phyloP scores from a whole-genome alignment of 495 filamentous ascomycete species.

The Neurospora sp. region DNA sequence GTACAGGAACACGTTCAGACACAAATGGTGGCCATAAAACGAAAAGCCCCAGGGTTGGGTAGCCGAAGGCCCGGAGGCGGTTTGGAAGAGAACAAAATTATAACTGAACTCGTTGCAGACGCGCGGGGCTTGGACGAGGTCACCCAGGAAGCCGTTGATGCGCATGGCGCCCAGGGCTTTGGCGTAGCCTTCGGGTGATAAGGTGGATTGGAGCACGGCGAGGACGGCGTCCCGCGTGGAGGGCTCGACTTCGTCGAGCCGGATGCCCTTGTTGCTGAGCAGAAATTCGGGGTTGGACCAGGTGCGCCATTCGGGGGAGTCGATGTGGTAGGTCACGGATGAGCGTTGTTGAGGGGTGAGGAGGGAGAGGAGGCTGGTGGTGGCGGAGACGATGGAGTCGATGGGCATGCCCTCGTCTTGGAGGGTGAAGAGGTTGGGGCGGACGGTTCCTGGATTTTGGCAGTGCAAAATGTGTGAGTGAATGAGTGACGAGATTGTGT shows the following conservation, averaged over 20 bases:
- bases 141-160: constrained; percentile 70
- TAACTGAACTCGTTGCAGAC: constrained; percentile 68
- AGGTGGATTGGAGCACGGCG: constrained; percentile 42
- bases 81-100: constrained; percentile 51
- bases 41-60: constrained; percentile 57
- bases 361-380: constrained; percentile 30
- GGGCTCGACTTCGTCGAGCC: constrained; percentile 48
- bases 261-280: constrained; percentile 50
- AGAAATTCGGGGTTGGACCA: constrained; percentile 73
- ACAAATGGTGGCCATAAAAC: constrained; percentile 71
- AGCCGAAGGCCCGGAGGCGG: constrained; percentile 40
- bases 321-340: constrained; percentile 47
- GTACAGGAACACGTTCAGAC: constrained; percentile 56
- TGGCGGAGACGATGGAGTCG: constrained; percentile 39
- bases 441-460: constrained; percentile 35
- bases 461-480: neutral
- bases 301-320: constrained; percentile 60
- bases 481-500: neutral
- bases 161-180: constrained; percentile 62
- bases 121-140: constrained; percentile 46
- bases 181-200: constrained; percentile 59
- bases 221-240: constrained; percentile 39
- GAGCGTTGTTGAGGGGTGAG: constrained; percentile 40
- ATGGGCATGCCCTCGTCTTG: constrained; percentile 55
- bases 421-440: constrained; percentile 45